Percentiles rank a stretch among this genome's conserved stretches.
Conservation (phyloP, 257 asterid species). For the Scutellaria baicalensis region DNA sequence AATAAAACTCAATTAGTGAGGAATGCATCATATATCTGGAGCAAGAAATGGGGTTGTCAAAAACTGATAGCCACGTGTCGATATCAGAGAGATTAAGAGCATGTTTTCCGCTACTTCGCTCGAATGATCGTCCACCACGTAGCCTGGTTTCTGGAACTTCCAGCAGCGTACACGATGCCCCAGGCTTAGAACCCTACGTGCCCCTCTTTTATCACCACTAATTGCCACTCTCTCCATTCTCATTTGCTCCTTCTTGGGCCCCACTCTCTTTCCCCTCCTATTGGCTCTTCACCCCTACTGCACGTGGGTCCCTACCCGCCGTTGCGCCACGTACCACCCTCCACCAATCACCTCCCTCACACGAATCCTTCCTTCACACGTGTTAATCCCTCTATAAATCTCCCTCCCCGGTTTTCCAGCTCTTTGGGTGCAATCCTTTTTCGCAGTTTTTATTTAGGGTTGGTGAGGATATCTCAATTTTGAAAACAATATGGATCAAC, state of each 20-base stretch:
- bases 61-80: constrained; percentile 17
- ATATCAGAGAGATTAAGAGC: background rate
- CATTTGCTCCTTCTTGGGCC: constrained; percentile 19
- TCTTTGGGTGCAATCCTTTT: background rate
- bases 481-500: constrained; percentile 32
- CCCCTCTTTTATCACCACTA: constrained; percentile 9
- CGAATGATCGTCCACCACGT: constrained; percentile 1
- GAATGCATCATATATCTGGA: too few relatives aligned
- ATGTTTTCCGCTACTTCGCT: background rate
- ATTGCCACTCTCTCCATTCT: constrained; percentile 26
- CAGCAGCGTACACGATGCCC: constrained; percentile 25
- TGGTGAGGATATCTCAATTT: background rate
- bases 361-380: constrained; percentile 28
- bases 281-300: constrained; percentile 11
- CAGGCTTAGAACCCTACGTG: constrained; percentile 20
- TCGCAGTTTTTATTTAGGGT: background rate
- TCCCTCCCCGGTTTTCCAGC: background rate
- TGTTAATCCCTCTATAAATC: constrained; percentile 18
- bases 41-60: too few relatives aligned
- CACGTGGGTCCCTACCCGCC: constrained; percentile 23
- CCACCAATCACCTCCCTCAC: constrained; percentile 23
- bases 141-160: constrained; percentile 14
- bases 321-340: constrained; percentile 32
- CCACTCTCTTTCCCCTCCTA: background rate
- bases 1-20: too few relatives aligned